Evolutionary conservation across 257 asterid species (phyloP).

Genomic region (Primulina tabacum): DNA sequence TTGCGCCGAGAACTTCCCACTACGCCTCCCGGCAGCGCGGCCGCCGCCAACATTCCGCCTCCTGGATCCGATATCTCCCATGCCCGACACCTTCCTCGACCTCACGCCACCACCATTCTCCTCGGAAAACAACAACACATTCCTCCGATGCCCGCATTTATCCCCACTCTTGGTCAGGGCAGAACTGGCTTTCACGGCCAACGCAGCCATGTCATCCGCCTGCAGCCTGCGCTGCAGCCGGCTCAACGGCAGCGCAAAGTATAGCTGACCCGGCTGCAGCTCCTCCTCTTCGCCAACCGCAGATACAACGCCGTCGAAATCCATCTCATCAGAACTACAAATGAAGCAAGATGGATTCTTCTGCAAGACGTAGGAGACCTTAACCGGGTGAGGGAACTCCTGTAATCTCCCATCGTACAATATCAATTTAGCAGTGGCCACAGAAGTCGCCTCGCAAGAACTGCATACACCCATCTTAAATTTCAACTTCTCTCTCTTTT

Average conservation of each 20-base stretch:
- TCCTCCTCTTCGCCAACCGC: slow-evolving; percentile 75
- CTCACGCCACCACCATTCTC: slow-evolving; percentile 25
- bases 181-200: slow-evolving; percentile 92
- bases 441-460: slow-evolving; percentile 70
- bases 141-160: slow-evolving; percentile 59
- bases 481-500: neutral
- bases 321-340: slow-evolving; percentile 93
- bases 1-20: slow-evolving; percentile 45
- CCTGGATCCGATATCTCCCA: slow-evolving; percentile 29
- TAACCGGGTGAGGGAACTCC: slow-evolving; percentile 74
- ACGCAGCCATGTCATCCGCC: slow-evolving; percentile 96
- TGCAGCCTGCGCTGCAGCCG: slow-evolving; percentile 53
- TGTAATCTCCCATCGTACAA: slow-evolving; percentile 71
- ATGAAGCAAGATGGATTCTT: slow-evolving; percentile 64
- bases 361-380: slow-evolving; percentile 67
- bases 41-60: slow-evolving; percentile 23
- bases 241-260: slow-evolving; percentile 75
- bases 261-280: slow-evolving; percentile 78
- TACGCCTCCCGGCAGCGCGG: slow-evolving; percentile 38
- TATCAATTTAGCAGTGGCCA: slow-evolving; percentile 74
- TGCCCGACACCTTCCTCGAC: slow-evolving; percentile 27
- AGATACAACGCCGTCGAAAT: slow-evolving; percentile 64
- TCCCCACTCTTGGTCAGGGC: slow-evolving; percentile 61
- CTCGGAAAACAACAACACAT: slow-evolving; percentile 31
- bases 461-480: slow-evolving; percentile 70